A percentile compares a stretch with the other conserved stretches of the same genome.
Conservation (phyloP, 106 monocot genomes). For the Dioscorea alata region DNA sequence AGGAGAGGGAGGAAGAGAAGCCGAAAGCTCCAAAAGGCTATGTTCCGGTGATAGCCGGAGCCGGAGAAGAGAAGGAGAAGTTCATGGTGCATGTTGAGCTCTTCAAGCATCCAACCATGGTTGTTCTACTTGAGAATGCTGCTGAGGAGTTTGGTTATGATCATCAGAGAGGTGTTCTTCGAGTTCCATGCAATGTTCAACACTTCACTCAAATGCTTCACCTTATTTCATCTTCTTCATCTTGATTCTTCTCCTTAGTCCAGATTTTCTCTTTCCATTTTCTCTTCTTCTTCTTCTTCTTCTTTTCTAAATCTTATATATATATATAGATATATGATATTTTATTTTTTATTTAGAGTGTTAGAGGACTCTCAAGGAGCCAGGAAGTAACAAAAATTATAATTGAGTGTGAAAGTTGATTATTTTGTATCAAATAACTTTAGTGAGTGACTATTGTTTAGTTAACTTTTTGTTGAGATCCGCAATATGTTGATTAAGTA, state of each 20-base stretch:
- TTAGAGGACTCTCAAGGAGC: too few species aligned
- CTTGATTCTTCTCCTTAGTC: neutral
- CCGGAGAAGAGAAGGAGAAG: neutral
- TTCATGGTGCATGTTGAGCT: neutral
- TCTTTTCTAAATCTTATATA: too few species aligned
- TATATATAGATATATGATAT: too few species aligned
- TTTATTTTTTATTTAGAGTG: too few species aligned
- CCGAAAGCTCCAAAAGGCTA: conserved; percentile 2
- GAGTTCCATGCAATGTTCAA: conserved; percentile 1
- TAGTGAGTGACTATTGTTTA: too few species aligned
- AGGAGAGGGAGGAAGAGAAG: neutral
- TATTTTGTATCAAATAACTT: too few species aligned
- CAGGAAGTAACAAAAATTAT: too few species aligned
- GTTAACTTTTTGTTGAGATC: too few species aligned
- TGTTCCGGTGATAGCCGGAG: conserved; percentile 1
- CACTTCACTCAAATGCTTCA: neutral
- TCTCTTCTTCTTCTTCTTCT: too few species aligned
- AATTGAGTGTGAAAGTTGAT: too few species aligned
- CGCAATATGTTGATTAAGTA: too few species aligned
- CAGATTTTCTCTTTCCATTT: too few species aligned
- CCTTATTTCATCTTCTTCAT: neutral
- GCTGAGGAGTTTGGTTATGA: conserved; percentile 7
- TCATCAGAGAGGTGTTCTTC: neutral
- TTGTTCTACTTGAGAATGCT: neutral
- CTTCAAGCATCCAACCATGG: conserved; percentile 2